These are phyloP conservation scores for Prunus padus DNA, from an alignment of 306 rosid genomes.

Conservation along the genomic window DNA sequence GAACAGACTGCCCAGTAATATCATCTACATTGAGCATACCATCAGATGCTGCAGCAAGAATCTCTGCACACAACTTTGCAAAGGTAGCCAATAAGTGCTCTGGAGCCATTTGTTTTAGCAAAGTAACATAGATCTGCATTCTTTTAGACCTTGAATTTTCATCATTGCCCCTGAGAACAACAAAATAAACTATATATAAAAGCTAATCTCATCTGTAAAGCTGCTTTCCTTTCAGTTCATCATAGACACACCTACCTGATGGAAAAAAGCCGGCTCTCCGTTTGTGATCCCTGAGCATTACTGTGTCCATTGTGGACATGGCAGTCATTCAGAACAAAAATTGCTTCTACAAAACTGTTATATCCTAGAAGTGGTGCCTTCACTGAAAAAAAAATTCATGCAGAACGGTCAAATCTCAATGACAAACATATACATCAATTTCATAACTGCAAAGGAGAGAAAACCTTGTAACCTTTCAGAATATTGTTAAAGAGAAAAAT, in stretches of 20 bases:
- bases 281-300: slow-evolving; percentile 50
- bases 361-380: slow-evolving; percentile 92
- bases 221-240: slow-evolving; percentile 17
- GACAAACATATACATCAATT: slow-evolving; percentile 12
- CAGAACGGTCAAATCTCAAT: slow-evolving; percentile 22
- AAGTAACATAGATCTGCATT: slow-evolving; percentile 81
- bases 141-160: slow-evolving; percentile 74
- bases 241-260: slow-evolving; percentile 54
- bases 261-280: slow-evolving; percentile 64
- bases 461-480: slow-evolving; percentile 63
- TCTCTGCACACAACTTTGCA: slow-evolving; percentile 88
- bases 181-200: slow-evolving; percentile 10
- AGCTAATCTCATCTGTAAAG: slow-evolving; percentile 13
- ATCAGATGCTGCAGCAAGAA: slow-evolving; percentile 91
- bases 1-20: slow-evolving; percentile 69
- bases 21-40: slow-evolving; percentile 75
- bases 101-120: slow-evolving; percentile 93
- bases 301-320: slow-evolving; percentile 62
- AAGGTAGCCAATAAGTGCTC: slow-evolving; percentile 91
- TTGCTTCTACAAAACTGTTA: slow-evolving; percentile 90
- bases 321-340: slow-evolving; percentile 79
- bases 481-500: slow-evolving; percentile 82
- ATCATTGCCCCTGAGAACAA: slow-evolving; percentile 70
- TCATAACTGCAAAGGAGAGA: slow-evolving; percentile 22
- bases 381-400: slow-evolving; percentile 43